Evolutionary conservation across 805 yeast genomes (phyloP).

Genomic region (Candida germanica): DNA sequence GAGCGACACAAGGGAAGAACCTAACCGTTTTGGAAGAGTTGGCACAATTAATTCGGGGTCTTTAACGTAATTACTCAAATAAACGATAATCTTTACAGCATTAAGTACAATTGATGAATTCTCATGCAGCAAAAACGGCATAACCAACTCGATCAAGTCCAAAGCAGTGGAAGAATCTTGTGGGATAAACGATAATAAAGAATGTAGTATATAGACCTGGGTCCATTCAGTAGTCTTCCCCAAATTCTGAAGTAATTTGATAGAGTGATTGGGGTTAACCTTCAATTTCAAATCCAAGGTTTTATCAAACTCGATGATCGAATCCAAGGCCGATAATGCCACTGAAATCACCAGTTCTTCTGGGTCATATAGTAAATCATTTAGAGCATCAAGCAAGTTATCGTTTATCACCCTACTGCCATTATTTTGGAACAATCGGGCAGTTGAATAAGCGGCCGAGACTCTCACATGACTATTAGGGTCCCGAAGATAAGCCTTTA

Average conservation of each 20-base stretch:
- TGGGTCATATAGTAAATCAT: slow-evolving; percentile 52
- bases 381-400: slow-evolving; percentile 47
- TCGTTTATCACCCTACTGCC: slow-evolving; percentile 41
- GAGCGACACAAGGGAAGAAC: slow-evolving; percentile 65
- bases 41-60: slow-evolving; percentile 56
- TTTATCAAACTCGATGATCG: slow-evolving; percentile 56
- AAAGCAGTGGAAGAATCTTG: slow-evolving; percentile 63
- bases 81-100: slow-evolving; percentile 67
- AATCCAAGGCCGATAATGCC: slow-evolving; percentile 64
- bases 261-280: slow-evolving; percentile 47
- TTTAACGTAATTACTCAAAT: slow-evolving; percentile 67
- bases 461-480: slow-evolving; percentile 60
- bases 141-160: slow-evolving; percentile 56
- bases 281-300: slow-evolving; percentile 43
- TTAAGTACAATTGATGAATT: slow-evolving; percentile 80
- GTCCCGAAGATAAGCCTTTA: slow-evolving; percentile 39
- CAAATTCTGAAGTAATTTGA: slow-evolving; percentile 32
- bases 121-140: slow-evolving; percentile 75
- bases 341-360: slow-evolving; percentile 65
- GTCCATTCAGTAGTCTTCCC: slow-evolving; percentile 62
- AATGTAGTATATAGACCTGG: slow-evolving; percentile 62
- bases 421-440: slow-evolving; percentile 60
- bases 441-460: slow-evolving; percentile 66
- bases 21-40: slow-evolving; percentile 52
- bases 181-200: slow-evolving; percentile 70